Conservation (phyloP, 768 basidiomycete genomes). For the Udeniomyces megalosporus region DNA sequence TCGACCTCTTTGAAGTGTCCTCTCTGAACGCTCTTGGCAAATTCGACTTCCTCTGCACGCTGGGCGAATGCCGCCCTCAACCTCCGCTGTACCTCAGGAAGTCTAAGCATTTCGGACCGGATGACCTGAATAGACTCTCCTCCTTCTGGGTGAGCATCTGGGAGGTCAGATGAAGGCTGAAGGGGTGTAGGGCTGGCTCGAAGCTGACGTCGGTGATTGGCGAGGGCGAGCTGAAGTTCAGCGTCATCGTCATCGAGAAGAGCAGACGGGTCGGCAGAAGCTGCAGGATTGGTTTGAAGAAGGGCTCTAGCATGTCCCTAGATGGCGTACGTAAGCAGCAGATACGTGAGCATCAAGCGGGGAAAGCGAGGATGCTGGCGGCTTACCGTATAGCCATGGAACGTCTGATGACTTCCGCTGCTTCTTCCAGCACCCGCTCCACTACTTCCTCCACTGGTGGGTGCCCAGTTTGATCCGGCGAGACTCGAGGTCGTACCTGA, state of each 20-base stretch:
- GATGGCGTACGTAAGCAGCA: background rate
- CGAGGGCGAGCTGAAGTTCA: constrained; percentile 2
- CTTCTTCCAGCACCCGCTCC: constrained; percentile 11
- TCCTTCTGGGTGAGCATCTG: background rate
- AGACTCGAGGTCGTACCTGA: background rate
- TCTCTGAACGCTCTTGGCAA: too few relatives aligned
- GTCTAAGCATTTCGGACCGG: background rate
- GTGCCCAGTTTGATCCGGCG: constrained; percentile 5
- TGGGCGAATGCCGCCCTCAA: background rate
- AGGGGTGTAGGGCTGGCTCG: background rate
- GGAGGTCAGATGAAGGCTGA: background rate
- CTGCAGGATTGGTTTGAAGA: constrained; percentile 8
- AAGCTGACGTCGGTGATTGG: background rate
- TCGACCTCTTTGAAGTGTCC: too few relatives aligned
- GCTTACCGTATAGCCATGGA: constrained; percentile 9
- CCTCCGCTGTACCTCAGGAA: constrained; percentile 6
- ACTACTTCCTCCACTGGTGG: background rate
- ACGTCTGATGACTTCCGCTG: background rate
- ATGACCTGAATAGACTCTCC: constrained; percentile 2
- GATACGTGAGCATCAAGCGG: background rate
- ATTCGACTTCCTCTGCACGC: background rate
- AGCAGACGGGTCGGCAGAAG: background rate
- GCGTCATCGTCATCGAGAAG: constrained; percentile 15
- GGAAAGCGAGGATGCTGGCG: background rate
- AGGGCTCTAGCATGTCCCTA: constrained; percentile 14